Base-by-base conservation (phyloP, 2,329 filamentous ascomycete species). In the Verticillium tricorpus region DNA sequence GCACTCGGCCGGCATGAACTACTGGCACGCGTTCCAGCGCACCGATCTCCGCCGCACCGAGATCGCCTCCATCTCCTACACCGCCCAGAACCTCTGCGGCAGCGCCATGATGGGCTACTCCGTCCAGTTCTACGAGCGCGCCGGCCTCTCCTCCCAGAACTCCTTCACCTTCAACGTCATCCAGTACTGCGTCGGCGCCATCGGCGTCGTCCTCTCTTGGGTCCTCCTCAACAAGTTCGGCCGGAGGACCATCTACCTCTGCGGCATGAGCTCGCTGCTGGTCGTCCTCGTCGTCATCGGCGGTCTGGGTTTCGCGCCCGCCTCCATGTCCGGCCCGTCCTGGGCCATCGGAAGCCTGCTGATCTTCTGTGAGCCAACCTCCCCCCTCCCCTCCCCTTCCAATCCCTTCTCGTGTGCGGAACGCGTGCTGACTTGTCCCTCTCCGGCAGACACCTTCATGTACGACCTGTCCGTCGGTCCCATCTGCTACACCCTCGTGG, bases 401-500 rank as follows among this genome's bases (percentile, higher is more conserved):
- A 28, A 28, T 28, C 28, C 28, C 28, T 5, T 28, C 28, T 28
- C 28, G 28, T 28, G 28, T 6, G 5, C 28, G 6, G 28, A 28
- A 28, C 28, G 28, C 28, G 28, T 28, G 28, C 28, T 28, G 28
- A 28, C 28, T 6, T 5, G 28, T 28, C 28, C 28, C 45, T 25
- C 4, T 52, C n/a, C 22, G 14, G 9, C 19, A 52, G 45, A 52
- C 66, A 82, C 80, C 0, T 81, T 84, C 60, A 72, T 80, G 2
- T 86, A 85, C 70, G 81, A 82, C 71, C 76, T 81, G 60, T 81
- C 82, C 1, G 77, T 85, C 14, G 85, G 84, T 0, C 83, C 83
- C 0, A 78, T 84, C 8, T 80, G 80, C 5, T 86, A 84, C 69
- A 77, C 77, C 1, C 72, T 85, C 32, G 68, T 84, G 12, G 78